Conservation (phyloP, 2,329 filamentous ascomycete genomes). For the Myriosclerotinia duriaeana region DNA sequence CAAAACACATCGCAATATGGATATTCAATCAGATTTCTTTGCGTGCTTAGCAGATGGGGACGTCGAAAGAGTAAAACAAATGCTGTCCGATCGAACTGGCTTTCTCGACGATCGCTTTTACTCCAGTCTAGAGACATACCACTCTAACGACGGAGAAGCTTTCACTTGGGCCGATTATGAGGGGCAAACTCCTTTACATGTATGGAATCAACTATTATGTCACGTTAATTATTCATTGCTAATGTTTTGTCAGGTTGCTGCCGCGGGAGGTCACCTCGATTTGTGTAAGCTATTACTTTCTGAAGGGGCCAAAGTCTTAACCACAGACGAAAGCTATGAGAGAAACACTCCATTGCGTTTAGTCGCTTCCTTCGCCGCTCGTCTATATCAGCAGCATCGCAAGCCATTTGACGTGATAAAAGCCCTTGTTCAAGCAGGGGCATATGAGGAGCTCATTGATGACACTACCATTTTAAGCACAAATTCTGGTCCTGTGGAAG, state of each 20-base stretch:
- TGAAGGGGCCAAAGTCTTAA: constrained; percentile 1
- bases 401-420: not conserved
- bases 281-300: not conserved
- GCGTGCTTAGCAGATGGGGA: constrained; percentile 1
- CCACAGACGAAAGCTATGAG: not conserved
- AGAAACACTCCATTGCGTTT: not conserved
- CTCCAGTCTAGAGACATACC: not conserved
- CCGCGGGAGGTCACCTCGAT: not conserved
- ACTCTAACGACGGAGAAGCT: not conserved
- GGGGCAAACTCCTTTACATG: constrained; percentile 9
- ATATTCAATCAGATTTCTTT: not conserved
- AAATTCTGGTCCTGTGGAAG: not conserved
- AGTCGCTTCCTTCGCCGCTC: not conserved
- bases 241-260: not conserved
- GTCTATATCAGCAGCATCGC: fast-evolving
- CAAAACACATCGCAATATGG: constrained; percentile 19
- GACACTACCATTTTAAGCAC: not conserved
- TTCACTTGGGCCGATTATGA: fast-evolving
- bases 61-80: constrained; percentile 14
- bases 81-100: constrained; percentile 19
- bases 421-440: not conserved
- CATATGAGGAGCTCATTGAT: not conserved
- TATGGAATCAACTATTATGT: not conserved
- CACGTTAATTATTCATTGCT: not conserved
- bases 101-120: constrained; percentile 12